Base-by-base conservation (phyloP, 2,329 filamentous ascomycete genomes). In the Trichophyton rubrum region DNA sequence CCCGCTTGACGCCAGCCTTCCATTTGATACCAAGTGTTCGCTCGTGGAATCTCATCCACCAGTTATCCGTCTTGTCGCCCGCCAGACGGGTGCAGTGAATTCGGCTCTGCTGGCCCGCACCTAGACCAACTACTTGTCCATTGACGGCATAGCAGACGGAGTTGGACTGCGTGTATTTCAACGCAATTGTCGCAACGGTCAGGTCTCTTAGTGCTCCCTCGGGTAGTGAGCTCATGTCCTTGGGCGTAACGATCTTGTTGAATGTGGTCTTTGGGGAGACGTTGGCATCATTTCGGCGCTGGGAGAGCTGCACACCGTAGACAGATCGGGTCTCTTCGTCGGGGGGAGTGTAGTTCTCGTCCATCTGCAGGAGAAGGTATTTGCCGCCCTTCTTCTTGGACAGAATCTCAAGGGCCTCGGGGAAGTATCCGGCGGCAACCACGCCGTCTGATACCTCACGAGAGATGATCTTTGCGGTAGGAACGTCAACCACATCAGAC, bases 101-200 rank as follows among this genome's bases (percentile, higher is more conserved):
- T 67, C 93, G 88, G 64, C 89, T 95, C 78, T 99, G 93, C 77
- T 99, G 93, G 63, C 93, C 93, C 60, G 93, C 93, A 66, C 93
- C 93, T 60, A 99, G 85, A 66, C 93, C 93, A 68, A 99, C 82
- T 68, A 97, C 83, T 77, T 97, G 93, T 56, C 93, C 93, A 69
- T 95, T 91, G 65, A 90, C 81, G 60, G 93, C 91, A 73, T 97
- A 99, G 83, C 92, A 97, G 65, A 99, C 93, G 27, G 91, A 96
- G 83, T 99, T 99, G 72, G 90, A 96, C 78, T 99, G 91, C 1
- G 93, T 99, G 80, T 96, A 99, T 79, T 99, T 99, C 69, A 97
- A 82, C 38, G 93, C 90, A 71, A 99, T 96, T 60, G 93, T 99
- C 60, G 93, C 93, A 55, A 99, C 87, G 30, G 92, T 91, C 65